Percentiles rank a stretch among this genome's conserved stretches.
phyloP scores from a whole-genome alignment of 345 rosid genomes.

The Moricandia moricandioides region DNA sequence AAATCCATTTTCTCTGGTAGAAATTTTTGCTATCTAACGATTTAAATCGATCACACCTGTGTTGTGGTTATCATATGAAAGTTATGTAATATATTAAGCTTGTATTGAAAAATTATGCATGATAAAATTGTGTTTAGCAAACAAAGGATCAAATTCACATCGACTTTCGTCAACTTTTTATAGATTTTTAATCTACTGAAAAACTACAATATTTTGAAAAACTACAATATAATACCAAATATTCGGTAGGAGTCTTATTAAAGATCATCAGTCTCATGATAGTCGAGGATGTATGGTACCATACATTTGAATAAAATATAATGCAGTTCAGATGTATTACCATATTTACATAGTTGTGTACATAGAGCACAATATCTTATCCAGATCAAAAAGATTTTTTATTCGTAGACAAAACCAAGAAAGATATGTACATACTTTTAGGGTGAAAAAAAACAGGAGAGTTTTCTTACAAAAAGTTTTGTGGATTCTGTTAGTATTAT shows the following conservation, averaged over 20 bases:
- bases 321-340: not conserved
- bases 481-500: conserved; percentile 3
- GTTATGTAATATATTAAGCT: too few relatives aligned
- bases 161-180: not conserved
- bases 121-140: not conserved
- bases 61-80: too few relatives aligned
- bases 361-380: conserved; percentile 4
- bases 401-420: conserved; percentile 31
- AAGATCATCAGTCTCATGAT: not conserved
- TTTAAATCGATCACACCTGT: too few relatives aligned
- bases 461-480: not conserved
- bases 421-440: not conserved
- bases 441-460: conserved; percentile 1
- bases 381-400: conserved; percentile 27
- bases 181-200: not conserved
- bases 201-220: too few relatives aligned
- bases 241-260: not conserved
- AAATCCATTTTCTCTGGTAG: too few relatives aligned
- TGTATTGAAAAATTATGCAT: too few relatives aligned
- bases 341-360: not conserved
- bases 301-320: not conserved
- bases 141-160: not conserved
- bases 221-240: not conserved
- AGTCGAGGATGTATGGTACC: not conserved
- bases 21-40: too few relatives aligned